A percentile compares a stretch with the other conserved stretches of the same genome.
phyloP scores from a whole-genome alignment of 1,139 yeast genomes.

The Arxiozyma slooffiae region DNA sequence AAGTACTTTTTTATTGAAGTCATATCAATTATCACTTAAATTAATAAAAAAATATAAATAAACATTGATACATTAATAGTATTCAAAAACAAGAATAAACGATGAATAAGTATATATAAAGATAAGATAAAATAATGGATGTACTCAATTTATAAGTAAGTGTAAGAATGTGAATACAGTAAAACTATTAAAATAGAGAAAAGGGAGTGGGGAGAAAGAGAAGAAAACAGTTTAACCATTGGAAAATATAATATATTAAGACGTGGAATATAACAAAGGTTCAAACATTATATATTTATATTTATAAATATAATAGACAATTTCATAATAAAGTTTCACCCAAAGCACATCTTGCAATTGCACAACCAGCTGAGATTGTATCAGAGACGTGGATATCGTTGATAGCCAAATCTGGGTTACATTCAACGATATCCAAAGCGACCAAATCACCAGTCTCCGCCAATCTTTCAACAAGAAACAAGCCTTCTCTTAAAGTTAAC shows the following conservation, averaged over 20 bases:
- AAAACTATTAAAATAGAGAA: too few species aligned
- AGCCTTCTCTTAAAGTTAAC: conserved; percentile 84
- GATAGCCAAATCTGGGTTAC: conserved; percentile 83
- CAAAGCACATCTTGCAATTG: conserved; percentile 85
- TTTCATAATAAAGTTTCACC: conserved; percentile 77
- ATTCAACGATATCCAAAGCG: conserved; percentile 87
- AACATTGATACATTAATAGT: neutral
- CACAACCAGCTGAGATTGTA: conserved; percentile 83
- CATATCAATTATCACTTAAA: conserved; percentile 57
- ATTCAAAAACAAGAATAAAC: neutral
- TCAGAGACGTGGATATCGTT: conserved; percentile 67
- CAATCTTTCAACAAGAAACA: conserved; percentile 82
- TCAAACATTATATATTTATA: too few species aligned
- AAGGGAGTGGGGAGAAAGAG: neutral
- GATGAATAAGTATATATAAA: too few species aligned
- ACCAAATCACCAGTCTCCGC: conserved; percentile 81
- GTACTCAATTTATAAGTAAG: too few species aligned
- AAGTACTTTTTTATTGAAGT: conserved; percentile 45
- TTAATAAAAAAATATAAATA: conserved; percentile 25
- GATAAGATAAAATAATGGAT: neutral
- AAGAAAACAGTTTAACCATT: neutral
- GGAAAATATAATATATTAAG: too few species aligned
- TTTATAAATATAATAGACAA: neutral
- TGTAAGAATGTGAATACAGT: neutral
- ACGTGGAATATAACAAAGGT: neutral